Evolutionary conservation across 2,329 filamentous ascomycete genomes (phyloP).

Genomic region (Tolypocladium cylindrosporum): DNA sequence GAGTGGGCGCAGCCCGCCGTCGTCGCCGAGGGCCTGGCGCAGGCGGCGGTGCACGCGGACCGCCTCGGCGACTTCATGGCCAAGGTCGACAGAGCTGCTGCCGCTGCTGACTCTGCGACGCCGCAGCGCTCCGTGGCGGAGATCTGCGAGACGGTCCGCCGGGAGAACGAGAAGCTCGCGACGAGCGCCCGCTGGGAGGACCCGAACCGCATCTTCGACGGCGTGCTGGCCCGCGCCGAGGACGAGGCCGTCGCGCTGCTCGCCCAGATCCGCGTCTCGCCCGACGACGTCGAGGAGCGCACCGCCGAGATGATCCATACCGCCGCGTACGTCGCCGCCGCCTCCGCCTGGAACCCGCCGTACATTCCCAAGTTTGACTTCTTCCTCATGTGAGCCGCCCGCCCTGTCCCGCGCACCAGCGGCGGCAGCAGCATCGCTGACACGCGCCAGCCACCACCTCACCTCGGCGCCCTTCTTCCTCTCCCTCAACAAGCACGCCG

Average conservation of each 20-base stretch:
- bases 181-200: slow-evolving; percentile 38
- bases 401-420: neutral
- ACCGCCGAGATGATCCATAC: slow-evolving; percentile 60
- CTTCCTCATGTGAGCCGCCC: slow-evolving; percentile 45
- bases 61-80: slow-evolving; percentile 46
- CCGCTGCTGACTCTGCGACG: slow-evolving; percentile 4
- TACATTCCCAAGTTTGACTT: slow-evolving; percentile 74
- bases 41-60: slow-evolving; percentile 59
- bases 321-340: slow-evolving; percentile 35
- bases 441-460: slow-evolving; percentile 55
- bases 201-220: slow-evolving; percentile 56
- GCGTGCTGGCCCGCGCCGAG: slow-evolving; percentile 52
- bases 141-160: slow-evolving; percentile 49
- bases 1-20: slow-evolving; percentile 77
- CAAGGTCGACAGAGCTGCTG: slow-evolving; percentile 37
- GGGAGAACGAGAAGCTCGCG: slow-evolving; percentile 44
- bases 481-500: slow-evolving; percentile 43
- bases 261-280: slow-evolving; percentile 44
- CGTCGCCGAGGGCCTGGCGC: slow-evolving; percentile 69
- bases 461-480: slow-evolving; percentile 67
- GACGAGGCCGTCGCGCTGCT: slow-evolving; percentile 54
- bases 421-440: neutral
- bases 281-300: slow-evolving; percentile 45
- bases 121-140: slow-evolving; percentile 27
- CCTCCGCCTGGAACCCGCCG: slow-evolving; percentile 50